Conservation (phyloP, 2,329 filamentous ascomycete genomes). For the Fusarium musae region DNA sequence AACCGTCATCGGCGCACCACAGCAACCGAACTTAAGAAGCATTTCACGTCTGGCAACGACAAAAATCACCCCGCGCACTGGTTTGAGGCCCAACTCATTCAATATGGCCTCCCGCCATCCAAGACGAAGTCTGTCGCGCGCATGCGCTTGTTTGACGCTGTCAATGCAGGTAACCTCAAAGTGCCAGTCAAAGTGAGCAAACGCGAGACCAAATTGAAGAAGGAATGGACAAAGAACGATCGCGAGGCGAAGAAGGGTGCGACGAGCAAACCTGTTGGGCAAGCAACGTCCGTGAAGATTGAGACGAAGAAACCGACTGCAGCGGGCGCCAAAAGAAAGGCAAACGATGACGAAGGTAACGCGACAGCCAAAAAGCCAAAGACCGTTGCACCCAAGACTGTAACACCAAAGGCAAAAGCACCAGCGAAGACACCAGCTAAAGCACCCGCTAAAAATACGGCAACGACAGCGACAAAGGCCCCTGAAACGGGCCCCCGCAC, state of each 20-base stretch:
- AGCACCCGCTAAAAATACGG: not conserved
- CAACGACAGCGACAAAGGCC: conserved; percentile 4
- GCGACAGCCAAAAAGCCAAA: conserved; percentile 22
- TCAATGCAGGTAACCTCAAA: conserved; percentile 59
- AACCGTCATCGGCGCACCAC: conserved; percentile 60
- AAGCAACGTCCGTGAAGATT: not conserved
- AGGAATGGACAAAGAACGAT: conserved; percentile 64
- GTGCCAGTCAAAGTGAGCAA: conserved; percentile 61
- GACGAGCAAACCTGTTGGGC: not conserved
- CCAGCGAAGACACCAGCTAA: not conserved
- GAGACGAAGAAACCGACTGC: not conserved
- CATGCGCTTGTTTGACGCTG: conserved; percentile 67
- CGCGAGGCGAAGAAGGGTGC: conserved; percentile 58
- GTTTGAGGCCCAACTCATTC: conserved; percentile 71
- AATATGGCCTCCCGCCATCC: conserved; percentile 68
- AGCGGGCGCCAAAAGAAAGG: conserved; percentile 47
- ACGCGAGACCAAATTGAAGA: conserved; percentile 66
- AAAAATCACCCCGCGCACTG: conserved; percentile 67
- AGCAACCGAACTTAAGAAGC: conserved; percentile 55
- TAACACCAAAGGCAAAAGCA: not conserved
- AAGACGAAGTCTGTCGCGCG: conserved; percentile 69
- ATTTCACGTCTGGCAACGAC: conserved; percentile 55
- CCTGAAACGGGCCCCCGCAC: not conserved
- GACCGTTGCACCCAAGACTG: not conserved
- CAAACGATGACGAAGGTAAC: not conserved